Evolutionary conservation across 2,329 filamentous ascomycete species (phyloP).

Genomic region (Amauroascus verrucosus): DNA sequence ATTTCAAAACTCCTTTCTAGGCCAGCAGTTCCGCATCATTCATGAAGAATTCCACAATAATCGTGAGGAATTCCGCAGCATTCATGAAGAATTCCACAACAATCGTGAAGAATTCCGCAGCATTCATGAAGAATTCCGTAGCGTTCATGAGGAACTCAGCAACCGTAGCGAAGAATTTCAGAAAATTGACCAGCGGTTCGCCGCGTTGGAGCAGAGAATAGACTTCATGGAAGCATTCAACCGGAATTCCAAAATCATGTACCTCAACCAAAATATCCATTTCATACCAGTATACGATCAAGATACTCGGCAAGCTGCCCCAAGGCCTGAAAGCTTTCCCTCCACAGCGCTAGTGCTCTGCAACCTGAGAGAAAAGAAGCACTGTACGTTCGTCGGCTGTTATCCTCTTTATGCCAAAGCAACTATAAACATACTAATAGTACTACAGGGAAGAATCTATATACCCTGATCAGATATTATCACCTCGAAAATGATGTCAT

Average conservation of each 20-base stretch:
- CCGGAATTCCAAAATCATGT: not conserved
- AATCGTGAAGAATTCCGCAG: not conserved
- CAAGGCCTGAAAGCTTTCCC: not conserved
- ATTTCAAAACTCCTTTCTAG: not conserved
- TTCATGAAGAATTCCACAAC: not conserved
- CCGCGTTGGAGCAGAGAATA: not conserved
- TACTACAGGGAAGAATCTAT: not conserved
- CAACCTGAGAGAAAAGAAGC: not conserved
- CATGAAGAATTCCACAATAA: not conserved
- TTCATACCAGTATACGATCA: not conserved
- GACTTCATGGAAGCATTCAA: not conserved
- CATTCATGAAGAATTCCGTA: not conserved
- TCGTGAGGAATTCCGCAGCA: not conserved
- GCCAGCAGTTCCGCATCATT: not conserved
- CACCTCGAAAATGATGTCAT: not conserved
- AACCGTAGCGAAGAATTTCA: not conserved
- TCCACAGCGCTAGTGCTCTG: not conserved
- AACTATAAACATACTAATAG: not conserved
- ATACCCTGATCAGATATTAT: not conserved
- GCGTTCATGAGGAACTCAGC: not conserved
- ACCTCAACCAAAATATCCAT: not conserved
- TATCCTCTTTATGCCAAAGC: not conserved
- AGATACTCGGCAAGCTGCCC: not conserved
- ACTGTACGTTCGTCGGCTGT: not conserved
- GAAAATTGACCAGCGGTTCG: not conserved